Conservation (phyloP, 345 rosid species). For the Lepidium aucheri region DNA sequence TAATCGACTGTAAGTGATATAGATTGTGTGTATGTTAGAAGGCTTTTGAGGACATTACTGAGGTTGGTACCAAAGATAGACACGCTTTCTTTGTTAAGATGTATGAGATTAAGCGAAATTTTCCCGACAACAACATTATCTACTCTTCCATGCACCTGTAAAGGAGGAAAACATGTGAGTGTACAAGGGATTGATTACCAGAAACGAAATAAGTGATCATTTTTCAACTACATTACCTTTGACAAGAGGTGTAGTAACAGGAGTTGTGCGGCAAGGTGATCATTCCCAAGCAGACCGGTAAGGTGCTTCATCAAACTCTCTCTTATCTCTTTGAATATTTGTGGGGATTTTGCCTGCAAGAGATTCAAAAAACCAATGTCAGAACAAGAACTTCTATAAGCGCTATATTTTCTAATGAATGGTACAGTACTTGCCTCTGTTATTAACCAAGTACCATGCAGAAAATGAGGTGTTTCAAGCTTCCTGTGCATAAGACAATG, state of each 20-base stretch:
- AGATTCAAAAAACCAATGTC: background rate
- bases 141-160: slow-evolving; percentile 74
- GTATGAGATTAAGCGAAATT: slow-evolving; percentile 65
- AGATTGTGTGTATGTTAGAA: slow-evolving; percentile 59
- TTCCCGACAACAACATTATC: slow-evolving; percentile 84
- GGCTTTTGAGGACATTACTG: slow-evolving; percentile 38
- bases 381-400: background rate
- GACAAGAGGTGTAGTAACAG: slow-evolving; percentile 80
- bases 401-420: background rate
- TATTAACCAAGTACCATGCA: slow-evolving; percentile 31
- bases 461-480: slow-evolving; percentile 58
- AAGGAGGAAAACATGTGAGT: background rate
- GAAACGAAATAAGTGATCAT: background rate
- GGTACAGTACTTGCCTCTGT: slow-evolving; percentile 56
- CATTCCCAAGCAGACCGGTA: slow-evolving; percentile 68
- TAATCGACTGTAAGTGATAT: slow-evolving; percentile 60
- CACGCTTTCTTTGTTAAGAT: slow-evolving; percentile 56
- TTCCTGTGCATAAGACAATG: slow-evolving; percentile 80
- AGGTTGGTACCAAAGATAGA: slow-evolving; percentile 55
- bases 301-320: slow-evolving; percentile 63
- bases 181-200: background rate
- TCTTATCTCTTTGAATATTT: slow-evolving; percentile 49
- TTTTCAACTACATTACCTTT: slow-evolving; percentile 30
- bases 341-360: slow-evolving; percentile 49
- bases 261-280: slow-evolving; percentile 61